phyloP scores from a whole-genome alignment of 208 protist genomes.

The Leishmania amazonensis region DNA sequence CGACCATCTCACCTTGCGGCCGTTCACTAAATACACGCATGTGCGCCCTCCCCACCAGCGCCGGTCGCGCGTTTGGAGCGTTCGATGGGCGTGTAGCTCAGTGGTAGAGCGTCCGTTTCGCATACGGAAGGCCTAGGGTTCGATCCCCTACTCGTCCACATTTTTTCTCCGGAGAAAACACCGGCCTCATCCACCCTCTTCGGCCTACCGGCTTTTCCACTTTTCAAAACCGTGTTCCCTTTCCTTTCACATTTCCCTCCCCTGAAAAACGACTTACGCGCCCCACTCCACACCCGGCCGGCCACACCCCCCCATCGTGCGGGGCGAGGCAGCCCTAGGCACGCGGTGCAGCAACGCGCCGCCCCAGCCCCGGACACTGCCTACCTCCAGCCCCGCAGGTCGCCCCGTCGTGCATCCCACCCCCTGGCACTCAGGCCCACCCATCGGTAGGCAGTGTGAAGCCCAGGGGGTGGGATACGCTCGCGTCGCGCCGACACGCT shows the following conservation, averaged over 20 bases:
- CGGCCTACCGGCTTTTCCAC: no score
- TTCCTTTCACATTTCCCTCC: not conserved
- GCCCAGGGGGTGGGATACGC: not conserved
- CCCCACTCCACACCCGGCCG: not conserved
- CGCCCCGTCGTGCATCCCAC: not conserved
- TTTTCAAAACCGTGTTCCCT: no score
- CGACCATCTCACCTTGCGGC: constrained; percentile 54
- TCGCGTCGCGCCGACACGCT: not conserved
- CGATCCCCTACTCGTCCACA: constrained; percentile 65
- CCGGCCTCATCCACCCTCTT: no score
- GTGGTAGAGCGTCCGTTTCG: constrained; percentile 82
- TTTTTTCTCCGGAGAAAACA: constrained; percentile 14
- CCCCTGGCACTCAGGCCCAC: not conserved
- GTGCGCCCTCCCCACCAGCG: rapidly evolving
- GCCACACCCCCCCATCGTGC: not conserved
- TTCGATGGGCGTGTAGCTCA: constrained; percentile 64
- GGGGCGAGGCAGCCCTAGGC: not conserved
- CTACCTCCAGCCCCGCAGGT: not conserved
- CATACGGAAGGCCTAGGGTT: constrained; percentile 78
- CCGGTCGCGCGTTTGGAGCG: constrained; percentile 30
- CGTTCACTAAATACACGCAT: constrained; percentile 48
- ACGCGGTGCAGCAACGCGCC: not conserved
- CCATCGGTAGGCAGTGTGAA: not conserved
- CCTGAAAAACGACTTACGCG: not conserved
- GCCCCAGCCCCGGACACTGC: not conserved